Evolutionary conservation across 176 grass and related monocot species (phyloP), one percentile per base, ranked within the genome.

Genomic region (Carex kokanica): DNA sequence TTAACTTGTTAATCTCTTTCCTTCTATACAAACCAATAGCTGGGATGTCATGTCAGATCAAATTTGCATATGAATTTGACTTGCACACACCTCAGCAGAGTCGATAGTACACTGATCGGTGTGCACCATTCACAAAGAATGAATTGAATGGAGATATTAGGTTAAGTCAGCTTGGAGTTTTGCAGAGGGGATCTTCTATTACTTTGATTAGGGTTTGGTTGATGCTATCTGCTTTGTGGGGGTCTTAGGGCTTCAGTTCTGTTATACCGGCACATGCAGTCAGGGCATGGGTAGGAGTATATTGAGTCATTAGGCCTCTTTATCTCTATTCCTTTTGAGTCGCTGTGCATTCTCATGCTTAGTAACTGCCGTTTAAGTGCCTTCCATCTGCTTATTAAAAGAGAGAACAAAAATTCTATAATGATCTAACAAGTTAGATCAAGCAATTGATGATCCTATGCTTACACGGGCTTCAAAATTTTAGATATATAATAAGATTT

Each of bases 271-370:
- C 93, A 99, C 91, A 99, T 93, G 86, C 96, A 99, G 61, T 95
- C 91, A 56, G 96, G 93, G 62, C 96, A 90, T 15, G 96, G 96
- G 66, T 90, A 91, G 12, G 87, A 90, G 75, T 95, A 99, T 85
- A 99, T 70, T 14, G 96, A 99, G 87, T 95, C 96, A 83, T 89
- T 95, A 67, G 91, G 74, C 84, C 96, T 93, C 91, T 93, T 99
- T 31, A 93, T 88, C 65, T 93, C 93, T 85, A 95, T 91, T 72
- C 96, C 93, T 84, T 95, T 99, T 18, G 89, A 74, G 66, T 99
- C 96, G 6, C 93, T 99, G 69, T 95, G 93, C 21, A 83, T 56
- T 81, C 96, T 89, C 96, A 95, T 95, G 70, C 70, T 91, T 32
- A 93, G 73, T 84, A 99, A 85, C 21, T 99, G 96, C 2, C 91